Base-by-base conservation (phyloP, 306 rosid genomes). In the Begonia fuchsioides region DNA sequence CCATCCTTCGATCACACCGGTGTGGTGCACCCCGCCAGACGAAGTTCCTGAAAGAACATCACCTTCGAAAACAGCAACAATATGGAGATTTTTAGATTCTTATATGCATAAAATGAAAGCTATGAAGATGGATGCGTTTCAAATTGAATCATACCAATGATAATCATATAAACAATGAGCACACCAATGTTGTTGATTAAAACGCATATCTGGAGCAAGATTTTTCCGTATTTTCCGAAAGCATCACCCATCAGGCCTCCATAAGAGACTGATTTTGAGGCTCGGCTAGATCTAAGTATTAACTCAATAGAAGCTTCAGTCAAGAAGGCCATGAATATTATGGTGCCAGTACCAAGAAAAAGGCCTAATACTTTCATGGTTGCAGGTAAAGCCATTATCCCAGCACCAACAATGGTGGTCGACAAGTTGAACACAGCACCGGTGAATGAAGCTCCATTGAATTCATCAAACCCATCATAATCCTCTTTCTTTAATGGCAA, bases 311-410 rank as follows among this genome's bases (percentile, higher is more conserved):
- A 68, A 10, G 65, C 54, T 14, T 72, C 65, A 5, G 69, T 68
- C 39, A 72, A 53, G 46, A 72, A 59, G 5, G 78, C 71, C 17
- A 55, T 55, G 11, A 56, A 17, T 20, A 64, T 26, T 12, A 72
- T 56, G 59, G 56, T 20, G 9, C 47, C 56, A 6, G 64, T 41
- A 8, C 75, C 79, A 1, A 59, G 61, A 46, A 54, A 13, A 13
- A 73, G 60, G 8, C 79, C 79, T 52, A 73, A 38, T 44, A 63
- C 39, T 56, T 64, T 64, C 39, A 73, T 32, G 43, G 73, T 64
- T 8, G 72, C 79, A 17, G 79, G 79, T 53, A 68, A 45, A 57
- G 68, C 59, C 74, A 72, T 63, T 49, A 72, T 68, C 19, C 74
- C 74, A 3, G 71, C 57, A 13, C 78, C 78, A 44, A 68, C 51